Base-by-base conservation (phyloP, 305 asterid species). In the Stenogyne calaminthoides region DNA sequence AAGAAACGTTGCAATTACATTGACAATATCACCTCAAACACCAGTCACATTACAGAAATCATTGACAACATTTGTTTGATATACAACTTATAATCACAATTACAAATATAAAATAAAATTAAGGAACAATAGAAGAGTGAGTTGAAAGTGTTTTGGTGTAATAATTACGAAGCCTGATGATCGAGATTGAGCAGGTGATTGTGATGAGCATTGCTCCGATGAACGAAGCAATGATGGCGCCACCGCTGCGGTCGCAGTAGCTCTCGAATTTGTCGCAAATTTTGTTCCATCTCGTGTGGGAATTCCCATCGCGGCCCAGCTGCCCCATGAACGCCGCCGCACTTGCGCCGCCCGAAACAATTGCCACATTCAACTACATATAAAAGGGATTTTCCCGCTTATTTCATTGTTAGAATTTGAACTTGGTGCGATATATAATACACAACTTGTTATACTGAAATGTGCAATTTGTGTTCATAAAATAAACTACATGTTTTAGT, bases 241-340 rank as follows among this genome's bases (percentile, higher is more conserved):
- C 91, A 37, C 88, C 83, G 47, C 92, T 86, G 11, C 74, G 97
- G 84, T 80, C 82, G 72, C 98, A 93, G 73, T 61, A 93, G 25
- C 76, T 84, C 22, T 76, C 77, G 75, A 93, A 74, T 70, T 88
- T 88, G 82, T 93, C 96, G 62, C 97, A 93, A 7, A 89, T 89
- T 75, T 88, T 93, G 80, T 85, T 82, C 98, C 98, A 91, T 37
- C 87, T 80, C 40, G 98, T 93, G 59, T 89, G 97, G 14, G 95
- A 81, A 65, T 93, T 93, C 16, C 98, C 98, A 27, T 91, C 79
- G 74, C 88, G 79, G 9, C 96, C 98, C 2, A 93, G 83, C 79
- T 91, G 89, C 67, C 98, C 98, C 95, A 93, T 93, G 86, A 93
- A 93, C 19, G 74, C 85, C 42, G 98, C 96, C 67, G 95, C 95